Evolutionary conservation across 108 stramenopile genomes (phyloP), one percentile per base, ranked within the genome.

Genomic region (Cyclotella cryptica): DNA sequence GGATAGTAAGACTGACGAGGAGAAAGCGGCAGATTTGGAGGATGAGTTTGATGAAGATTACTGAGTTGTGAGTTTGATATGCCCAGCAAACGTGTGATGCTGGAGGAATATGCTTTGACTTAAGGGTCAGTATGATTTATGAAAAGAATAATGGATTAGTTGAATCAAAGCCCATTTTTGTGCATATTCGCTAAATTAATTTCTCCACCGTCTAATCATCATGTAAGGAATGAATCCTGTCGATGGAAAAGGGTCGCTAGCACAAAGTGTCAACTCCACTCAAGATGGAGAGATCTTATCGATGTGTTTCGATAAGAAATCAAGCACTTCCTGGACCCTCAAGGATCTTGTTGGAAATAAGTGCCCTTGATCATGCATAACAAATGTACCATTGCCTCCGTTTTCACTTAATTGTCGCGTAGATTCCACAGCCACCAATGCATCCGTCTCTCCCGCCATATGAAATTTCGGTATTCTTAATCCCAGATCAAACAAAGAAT

Each of bases 1-100:
- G 60, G 95, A 96, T 14, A 93, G 92, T 42, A 96, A 96, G 85
- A 92, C 96, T 1, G 93, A 94, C 60, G 95, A 96, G 78, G 96
- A 96, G 78, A 93, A 91, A 74, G 93, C 91, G 14, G 85, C 90
- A 49, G 96, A 93, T 64, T 61, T 96, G 46, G 92, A 93, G 75
- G 94, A 93, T 74, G 94, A 95, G 76, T 80, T 92, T 47, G 90
- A 92, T 46, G 93, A 92, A 49, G 91, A 91, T 39, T 87, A 91
- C 54, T 90, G 87, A 75, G 24, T 17, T 65, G 11, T 26, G 7
- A 22, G 24, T 35, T 39, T 40, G 30, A 15, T 8, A 5, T 2
- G 2, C 35, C 35, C 35, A 35, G 35, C 35, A 35, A 35, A 35
- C 4, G n/a, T n/a, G n/a, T n/a, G 2, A 35, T 35, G 35, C 6